Base-by-base conservation (phyloP, 148 eudicot species). In the Polygonum maritimum region DNA sequence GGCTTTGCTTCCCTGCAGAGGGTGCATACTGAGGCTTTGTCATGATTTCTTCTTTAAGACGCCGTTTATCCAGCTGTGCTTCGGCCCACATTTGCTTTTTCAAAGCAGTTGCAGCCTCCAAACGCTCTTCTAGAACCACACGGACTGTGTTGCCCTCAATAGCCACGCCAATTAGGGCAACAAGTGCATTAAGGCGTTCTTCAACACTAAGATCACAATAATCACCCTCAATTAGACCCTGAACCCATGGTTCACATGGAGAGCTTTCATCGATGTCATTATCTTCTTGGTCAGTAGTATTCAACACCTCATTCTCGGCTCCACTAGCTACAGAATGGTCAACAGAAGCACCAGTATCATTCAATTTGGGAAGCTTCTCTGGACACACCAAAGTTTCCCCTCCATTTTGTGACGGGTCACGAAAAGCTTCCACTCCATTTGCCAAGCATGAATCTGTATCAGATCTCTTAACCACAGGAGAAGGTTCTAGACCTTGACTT, bases 71-170 rank as follows among this genome's bases (percentile, higher is more conserved):
- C 47, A 90, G 82, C 77, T 92, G 95, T 60, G 89, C 93, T 80
- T 92, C 98, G 1, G 97, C 92, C 97, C 91, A 94, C 92, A 94
- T 92, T 81, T 94, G 98, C 87, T 94, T 94, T 86, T 91, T 94
- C 69, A 92, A 81, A 33, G 91, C 87, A 79, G 77, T 87, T 73
- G 98, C 97, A 31, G 95, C 90, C 81, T 94, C 98, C 81, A 90
- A 75, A 57, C 98, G 98, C 78, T 94, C 98, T 94, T 94, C 98
- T n/a, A 94, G 84, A 78, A 84, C 84, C 36, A 84, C 26, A 35
- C 93, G 89, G 63, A 94, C 86, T 14, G 96, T 80, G 83, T 90
- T 94, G 62, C 98, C 98, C 87, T 94, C 98, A 85, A 84, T 94
- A 48, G 97, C 97, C 13, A 94, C 83, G 15, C 88, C 91, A 80